Evolutionary conservation across 2,329 filamentous ascomycete genomes (phyloP), one percentile per base, ranked within the genome.

Genomic region (Gliomastix tumulicola): DNA sequence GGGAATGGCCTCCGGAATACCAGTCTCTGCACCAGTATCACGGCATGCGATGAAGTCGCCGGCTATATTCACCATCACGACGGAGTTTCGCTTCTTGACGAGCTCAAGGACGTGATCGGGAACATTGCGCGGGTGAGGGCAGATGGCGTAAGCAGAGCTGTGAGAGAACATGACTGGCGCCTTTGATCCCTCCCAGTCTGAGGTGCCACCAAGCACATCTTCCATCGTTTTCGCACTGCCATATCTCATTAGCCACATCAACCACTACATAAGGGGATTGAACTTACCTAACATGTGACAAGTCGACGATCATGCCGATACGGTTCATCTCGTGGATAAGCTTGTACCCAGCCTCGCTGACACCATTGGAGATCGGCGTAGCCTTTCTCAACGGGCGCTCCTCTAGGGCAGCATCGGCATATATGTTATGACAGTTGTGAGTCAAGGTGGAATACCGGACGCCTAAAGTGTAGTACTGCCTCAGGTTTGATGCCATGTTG

Each of bases 11-110:
- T 81, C 71, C 0, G 88, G 86, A 6, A 94, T 53, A 0, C 82
- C 84, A 30, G 76, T 74, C 13, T 69, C 63, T 4, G 72, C 66
- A 21, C 73, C 68, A 2, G 71, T 65, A 9, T 75, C 70, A 2
- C 72, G 66, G 56, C 89, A 95, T 20, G 82, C 85, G 42, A 95
- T 77, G 56, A 95, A 96, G 15, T 80, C 79, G 0, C 88, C 86
- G 13, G 76, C 68, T 52, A 95, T 94, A 56, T 94, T 96, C 43
- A 96, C 78, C 88, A 96, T 94, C 36, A 96, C 85, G 9, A 97
- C 50, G 4, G 83, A 84, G 43, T 82, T 76, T 3, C 73, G 77
- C 49, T 76, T 57, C 56, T 85, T 86, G 25, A 96, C 84, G 2
- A 92, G 66, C 27, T 82, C 63, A 7, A 97, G 66, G 12, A 95